phyloP scores from a whole-genome alignment of 371 early-diverging fungal genomes.

The Saksenaea vasiformis region DNA sequence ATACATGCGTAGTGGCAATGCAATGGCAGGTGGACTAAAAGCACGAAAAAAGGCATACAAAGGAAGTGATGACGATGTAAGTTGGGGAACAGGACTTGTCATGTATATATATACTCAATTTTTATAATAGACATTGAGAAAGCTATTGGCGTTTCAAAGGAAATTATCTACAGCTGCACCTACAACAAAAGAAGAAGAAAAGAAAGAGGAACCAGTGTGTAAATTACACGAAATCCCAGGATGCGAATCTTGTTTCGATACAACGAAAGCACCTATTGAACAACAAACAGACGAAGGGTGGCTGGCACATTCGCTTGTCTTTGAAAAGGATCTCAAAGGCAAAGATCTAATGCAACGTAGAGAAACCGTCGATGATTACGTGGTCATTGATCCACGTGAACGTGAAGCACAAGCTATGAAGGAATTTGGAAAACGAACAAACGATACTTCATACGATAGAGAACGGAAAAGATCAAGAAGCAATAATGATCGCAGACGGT shows the following conservation, averaged over 20 bases:
- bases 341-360: slow-evolving; percentile 62
- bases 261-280: slow-evolving; percentile 6
- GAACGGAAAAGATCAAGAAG: slow-evolving; percentile 6
- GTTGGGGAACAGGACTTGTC: not conserved
- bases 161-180: slow-evolving; percentile 33
- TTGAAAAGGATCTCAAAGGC: slow-evolving; percentile 68
- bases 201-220: slow-evolving; percentile 47
- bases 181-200: slow-evolving; percentile 4
- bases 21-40: slow-evolving; percentile 28
- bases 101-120: not conserved
- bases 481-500: slow-evolving; percentile 12
- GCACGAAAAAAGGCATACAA: slow-evolving; percentile 25
- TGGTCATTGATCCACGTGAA: slow-evolving; percentile 75
- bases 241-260: slow-evolving; percentile 66
- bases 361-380: slow-evolving; percentile 71
- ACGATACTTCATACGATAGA: slow-evolving; percentile 3
- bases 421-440: slow-evolving; percentile 14
- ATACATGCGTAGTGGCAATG: slow-evolving; percentile 44
- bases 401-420: slow-evolving; percentile 40
- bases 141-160: slow-evolving; percentile 47
- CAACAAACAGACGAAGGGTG: slow-evolving; percentile 59
- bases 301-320: slow-evolving; percentile 71
- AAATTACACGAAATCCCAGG: slow-evolving; percentile 62
- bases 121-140: slow-evolving; percentile 33
- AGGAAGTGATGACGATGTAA: slow-evolving; percentile 40